A percentile compares a stretch with the other conserved stretches of the same genome.
These are phyloP conservation scores for Penicillium sp. DNA, from an alignment of 2,329 filamentous ascomycete species.

Conservation along the genomic window DNA sequence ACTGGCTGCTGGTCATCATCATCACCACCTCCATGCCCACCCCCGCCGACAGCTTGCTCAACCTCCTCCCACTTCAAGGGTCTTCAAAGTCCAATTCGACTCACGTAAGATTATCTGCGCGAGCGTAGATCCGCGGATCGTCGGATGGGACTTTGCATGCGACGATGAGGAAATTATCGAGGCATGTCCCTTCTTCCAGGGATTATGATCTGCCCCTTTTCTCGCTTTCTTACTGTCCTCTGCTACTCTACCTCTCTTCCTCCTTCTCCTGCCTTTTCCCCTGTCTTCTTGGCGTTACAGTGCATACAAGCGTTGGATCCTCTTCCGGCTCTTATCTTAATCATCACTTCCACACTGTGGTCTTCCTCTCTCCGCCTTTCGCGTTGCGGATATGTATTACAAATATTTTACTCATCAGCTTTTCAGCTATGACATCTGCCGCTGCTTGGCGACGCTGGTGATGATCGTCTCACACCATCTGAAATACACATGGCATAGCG, in stretches of 20 bases:
- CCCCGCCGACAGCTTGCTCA: constrained; percentile 21
- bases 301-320: not conserved
- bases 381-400: not conserved
- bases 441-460: constrained; percentile 5
- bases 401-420: not conserved
- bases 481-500: constrained; percentile 2
- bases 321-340: not conserved
- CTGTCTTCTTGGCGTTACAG: not conserved
- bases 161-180: constrained; percentile 76
- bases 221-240: not conserved
- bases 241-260: too few relatives aligned
- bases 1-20: constrained; percentile 7
- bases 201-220: constrained; percentile 27
- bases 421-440: not conserved
- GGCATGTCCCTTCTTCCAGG: constrained; percentile 72
- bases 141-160: constrained; percentile 97
- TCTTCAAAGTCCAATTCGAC: constrained; percentile 98
- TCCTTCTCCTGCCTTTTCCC: not conserved
- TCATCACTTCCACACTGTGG: not conserved
- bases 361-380: not conserved
- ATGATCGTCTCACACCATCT: not conserved
- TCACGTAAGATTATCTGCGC: constrained; percentile 91
- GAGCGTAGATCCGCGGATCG: constrained; percentile 84
- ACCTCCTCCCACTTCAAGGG: constrained; percentile 53
- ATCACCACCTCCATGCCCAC: constrained; percentile 19